Evolutionary conservation across 176 grass and related monocot genomes (phyloP).

Genomic region (Elymus sibiricus): DNA sequence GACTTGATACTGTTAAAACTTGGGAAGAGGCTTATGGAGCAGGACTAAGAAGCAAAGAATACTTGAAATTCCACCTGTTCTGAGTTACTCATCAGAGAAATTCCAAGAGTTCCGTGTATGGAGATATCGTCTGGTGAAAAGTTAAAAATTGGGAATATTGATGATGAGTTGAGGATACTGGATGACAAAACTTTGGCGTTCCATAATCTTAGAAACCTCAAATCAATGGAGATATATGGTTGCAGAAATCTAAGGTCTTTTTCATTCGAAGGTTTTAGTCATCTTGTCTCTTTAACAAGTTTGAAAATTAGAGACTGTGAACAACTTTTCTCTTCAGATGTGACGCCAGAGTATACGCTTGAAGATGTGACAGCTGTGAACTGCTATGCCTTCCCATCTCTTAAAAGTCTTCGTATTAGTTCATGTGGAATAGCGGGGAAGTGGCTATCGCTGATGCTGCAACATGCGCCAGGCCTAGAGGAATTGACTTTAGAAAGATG

Average conservation of each 20-base stretch:
- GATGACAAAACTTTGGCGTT: neutral
- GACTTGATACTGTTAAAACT: neutral
- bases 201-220: slow-evolving; percentile 7
- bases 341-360: neutral
- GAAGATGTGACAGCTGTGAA: neutral
- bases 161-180: neutral
- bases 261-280: neutral
- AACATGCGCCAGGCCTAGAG: neutral
- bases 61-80: rapidly evolving
- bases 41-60: neutral
- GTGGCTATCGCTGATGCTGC: neutral
- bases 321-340: neutral
- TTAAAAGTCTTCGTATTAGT: rapidly evolving
- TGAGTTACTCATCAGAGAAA: neutral
- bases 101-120: neutral
- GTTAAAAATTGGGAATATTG: neutral
- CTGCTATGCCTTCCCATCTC: neutral
- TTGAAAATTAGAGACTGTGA: rapidly evolving
- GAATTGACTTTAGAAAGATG: rapidly evolving
- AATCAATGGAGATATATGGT: neutral
- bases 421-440: neutral
- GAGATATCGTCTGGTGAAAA: neutral
- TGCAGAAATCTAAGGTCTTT: neutral
- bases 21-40: neutral
- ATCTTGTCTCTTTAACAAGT: neutral